Evolutionary conservation across 2,329 filamentous ascomycete species (phyloP).

Genomic region (Leptographium flavum): DNA sequence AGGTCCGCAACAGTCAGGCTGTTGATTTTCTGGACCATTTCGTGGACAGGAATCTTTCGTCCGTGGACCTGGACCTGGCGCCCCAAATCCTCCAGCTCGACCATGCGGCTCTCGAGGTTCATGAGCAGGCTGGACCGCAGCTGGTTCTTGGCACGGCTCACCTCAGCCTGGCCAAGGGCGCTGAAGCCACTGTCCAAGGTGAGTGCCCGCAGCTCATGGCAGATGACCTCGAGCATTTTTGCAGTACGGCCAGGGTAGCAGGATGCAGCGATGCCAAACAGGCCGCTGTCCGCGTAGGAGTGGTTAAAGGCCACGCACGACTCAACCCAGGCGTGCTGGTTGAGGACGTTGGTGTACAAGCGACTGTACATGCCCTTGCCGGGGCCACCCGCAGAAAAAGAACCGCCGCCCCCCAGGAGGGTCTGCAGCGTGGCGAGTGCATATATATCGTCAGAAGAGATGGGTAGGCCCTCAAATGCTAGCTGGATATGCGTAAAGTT

Average conservation of each 20-base stretch:
- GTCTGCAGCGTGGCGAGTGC: constrained; percentile 91
- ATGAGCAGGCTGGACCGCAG: constrained; percentile 79
- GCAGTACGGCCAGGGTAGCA: constrained; percentile 68
- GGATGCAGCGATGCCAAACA: constrained; percentile 84
- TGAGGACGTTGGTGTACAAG: constrained; percentile 93
- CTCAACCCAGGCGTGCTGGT: constrained; percentile 96
- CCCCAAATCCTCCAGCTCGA: constrained; percentile 91
- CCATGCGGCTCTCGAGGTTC: constrained; percentile 96
- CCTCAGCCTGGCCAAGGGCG: constrained; percentile 60
- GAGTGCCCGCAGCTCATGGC: constrained; percentile 69
- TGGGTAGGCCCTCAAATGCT: constrained; percentile 87
- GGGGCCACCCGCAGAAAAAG: constrained; percentile 89
- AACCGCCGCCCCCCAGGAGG: constrained; percentile 86
- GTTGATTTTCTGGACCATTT: constrained; percentile 87
- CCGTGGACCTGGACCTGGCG: constrained; percentile 96
- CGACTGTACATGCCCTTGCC: constrained; percentile 99
- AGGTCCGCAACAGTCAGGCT: constrained; percentile 67
- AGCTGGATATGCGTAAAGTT: constrained; percentile 87
- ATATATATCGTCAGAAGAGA: constrained; percentile 86
- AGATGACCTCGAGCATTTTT: constrained; percentile 90
- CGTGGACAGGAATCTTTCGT: constrained; percentile 74
- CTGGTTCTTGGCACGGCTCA: constrained; percentile 92
- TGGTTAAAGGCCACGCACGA: constrained; percentile 94
- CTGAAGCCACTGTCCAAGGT: constrained; percentile 62
- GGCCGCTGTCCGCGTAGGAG: constrained; percentile 86